Percentiles rank a stretch among this genome's conserved stretches.
These are phyloP conservation scores for Panaeolus papilionaceus DNA, from an alignment of 768 basidiomycete species.

Conservation along the genomic window DNA sequence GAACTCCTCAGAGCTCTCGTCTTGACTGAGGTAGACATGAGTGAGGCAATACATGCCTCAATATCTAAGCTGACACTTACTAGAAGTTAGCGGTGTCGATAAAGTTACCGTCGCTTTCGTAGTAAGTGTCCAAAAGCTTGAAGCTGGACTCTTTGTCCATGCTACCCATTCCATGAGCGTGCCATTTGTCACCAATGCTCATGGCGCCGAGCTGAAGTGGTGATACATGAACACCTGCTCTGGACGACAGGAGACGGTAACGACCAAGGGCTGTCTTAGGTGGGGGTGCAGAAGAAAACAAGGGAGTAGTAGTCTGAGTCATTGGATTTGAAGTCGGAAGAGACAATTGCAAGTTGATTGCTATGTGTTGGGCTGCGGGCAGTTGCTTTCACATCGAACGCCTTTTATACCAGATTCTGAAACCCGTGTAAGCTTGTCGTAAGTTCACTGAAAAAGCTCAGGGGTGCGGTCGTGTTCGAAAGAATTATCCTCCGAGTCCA, in stretches of 20 bases:
- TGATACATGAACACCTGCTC: conserved; percentile 52
- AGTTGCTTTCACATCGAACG: too few relatives aligned
- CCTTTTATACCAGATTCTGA: too few relatives aligned
- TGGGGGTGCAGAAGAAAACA: too few relatives aligned
- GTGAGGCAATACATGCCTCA: too few relatives aligned
- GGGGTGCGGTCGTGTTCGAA: too few relatives aligned
- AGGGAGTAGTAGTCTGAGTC: too few relatives aligned
- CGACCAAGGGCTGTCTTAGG: conserved; percentile 31
- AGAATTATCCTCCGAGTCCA: too few relatives aligned
- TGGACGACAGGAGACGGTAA: conserved; percentile 44
- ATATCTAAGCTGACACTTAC: conserved; percentile 24
- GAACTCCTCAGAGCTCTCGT: conserved; percentile 43
- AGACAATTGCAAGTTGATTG: too few relatives aligned
- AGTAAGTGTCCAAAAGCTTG: conserved; percentile 48
- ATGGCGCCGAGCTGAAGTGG: conserved; percentile 53
- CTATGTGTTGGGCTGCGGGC: too few relatives aligned
- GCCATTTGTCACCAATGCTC: conserved; percentile 55
- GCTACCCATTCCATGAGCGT: conserved; percentile 30
- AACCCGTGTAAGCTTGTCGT: too few relatives aligned
- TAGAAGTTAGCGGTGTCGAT: conserved; percentile 49
- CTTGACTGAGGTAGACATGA: conserved; percentile 28
- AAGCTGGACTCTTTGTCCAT: conserved; percentile 45
- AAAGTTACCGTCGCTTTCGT: conserved; percentile 47
- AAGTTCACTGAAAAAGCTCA: too few relatives aligned
- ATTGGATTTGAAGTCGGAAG: too few relatives aligned